These are phyloP conservation scores for Vitis riparia DNA, from an alignment of 164 flowering plant species.

Conservation along the genomic window DNA sequence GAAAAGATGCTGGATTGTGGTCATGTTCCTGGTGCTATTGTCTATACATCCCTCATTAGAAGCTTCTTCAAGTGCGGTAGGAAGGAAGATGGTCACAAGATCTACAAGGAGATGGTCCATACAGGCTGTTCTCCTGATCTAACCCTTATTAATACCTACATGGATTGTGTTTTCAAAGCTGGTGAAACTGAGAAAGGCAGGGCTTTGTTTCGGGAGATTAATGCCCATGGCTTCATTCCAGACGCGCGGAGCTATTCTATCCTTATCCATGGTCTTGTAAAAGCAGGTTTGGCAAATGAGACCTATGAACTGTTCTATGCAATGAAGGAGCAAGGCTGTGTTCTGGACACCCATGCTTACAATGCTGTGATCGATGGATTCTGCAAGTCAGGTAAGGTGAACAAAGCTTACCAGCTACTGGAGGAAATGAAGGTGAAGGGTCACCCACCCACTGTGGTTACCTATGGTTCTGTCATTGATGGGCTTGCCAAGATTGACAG, in stretches of 20 bases:
- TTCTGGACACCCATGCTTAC: slow-evolving; percentile 77
- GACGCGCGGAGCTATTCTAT: slow-evolving; percentile 80
- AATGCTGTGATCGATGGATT: slow-evolving; percentile 89
- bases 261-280: slow-evolving; percentile 78
- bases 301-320: slow-evolving; percentile 69
- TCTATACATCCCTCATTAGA: slow-evolving; percentile 77
- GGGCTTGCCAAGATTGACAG: slow-evolving; percentile 92
- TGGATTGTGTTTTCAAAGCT: slow-evolving; percentile 94
- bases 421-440: slow-evolving; percentile 92
- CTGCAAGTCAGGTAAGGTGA: slow-evolving; percentile 89
- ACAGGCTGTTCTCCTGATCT: slow-evolving; percentile 69
- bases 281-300: slow-evolving; percentile 81
- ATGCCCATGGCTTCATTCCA: slow-evolving; percentile 61
- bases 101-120: slow-evolving; percentile 80
- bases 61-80: slow-evolving; percentile 82
- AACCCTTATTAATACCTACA: slow-evolving; percentile 80
- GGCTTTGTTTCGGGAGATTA: slow-evolving; percentile 76
- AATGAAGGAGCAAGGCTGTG: slow-evolving; percentile 87
- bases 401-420: slow-evolving; percentile 86
- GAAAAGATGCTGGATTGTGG: slow-evolving; percentile 79
- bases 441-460: slow-evolving; percentile 72
- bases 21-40: slow-evolving; percentile 59
- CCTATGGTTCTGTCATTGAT: slow-evolving; percentile 89
- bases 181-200: slow-evolving; percentile 84
- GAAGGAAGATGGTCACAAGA: slow-evolving; percentile 88